A percentile compares a stretch with the other conserved stretches of the same genome.
Conservation (phyloP, 2,329 filamentous ascomycete species). For the Elsinoe batatas region DNA sequence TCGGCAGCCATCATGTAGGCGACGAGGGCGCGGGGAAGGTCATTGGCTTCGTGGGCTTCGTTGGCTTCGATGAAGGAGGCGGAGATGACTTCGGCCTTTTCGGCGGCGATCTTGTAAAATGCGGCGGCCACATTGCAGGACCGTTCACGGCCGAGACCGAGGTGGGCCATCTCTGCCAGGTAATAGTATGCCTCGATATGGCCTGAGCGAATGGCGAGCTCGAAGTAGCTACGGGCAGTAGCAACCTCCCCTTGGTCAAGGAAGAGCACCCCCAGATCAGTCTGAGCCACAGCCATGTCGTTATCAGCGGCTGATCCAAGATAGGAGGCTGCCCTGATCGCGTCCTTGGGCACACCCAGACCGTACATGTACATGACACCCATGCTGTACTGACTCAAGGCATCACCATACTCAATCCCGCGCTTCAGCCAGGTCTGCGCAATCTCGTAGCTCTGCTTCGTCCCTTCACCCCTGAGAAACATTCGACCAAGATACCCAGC, state of each 20-base stretch:
- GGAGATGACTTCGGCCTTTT: conserved; percentile 79
- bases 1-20: conserved; percentile 81
- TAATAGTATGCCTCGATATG: conserved; percentile 89
- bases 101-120: conserved; percentile 81
- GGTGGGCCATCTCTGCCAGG: conserved; percentile 74
- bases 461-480: conserved; percentile 79
- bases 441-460: conserved; percentile 65
- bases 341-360: conserved; percentile 60
- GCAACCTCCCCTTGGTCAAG: conserved; percentile 79
- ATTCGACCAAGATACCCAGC: conserved; percentile 83
- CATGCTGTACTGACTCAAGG: conserved; percentile 74
- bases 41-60: conserved; percentile 66
- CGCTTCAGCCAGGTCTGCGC: conserved; percentile 77
- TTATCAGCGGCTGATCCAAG: conserved; percentile 74
- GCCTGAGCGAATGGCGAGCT: conserved; percentile 70
- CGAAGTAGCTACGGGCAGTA: conserved; percentile 76
- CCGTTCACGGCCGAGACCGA: conserved; percentile 69
- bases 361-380: conserved; percentile 77
- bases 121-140: conserved; percentile 66
- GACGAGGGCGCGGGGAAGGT: conserved; percentile 69
- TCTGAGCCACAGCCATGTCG: conserved; percentile 69
- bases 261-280: conserved; percentile 72
- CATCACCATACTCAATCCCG: conserved; percentile 64
- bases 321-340: conserved; percentile 60
- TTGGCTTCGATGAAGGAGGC: conserved; percentile 79